Evolutionary conservation across 768 basidiomycete genomes (phyloP).

Genomic region (Pleurotus sapidus): DNA sequence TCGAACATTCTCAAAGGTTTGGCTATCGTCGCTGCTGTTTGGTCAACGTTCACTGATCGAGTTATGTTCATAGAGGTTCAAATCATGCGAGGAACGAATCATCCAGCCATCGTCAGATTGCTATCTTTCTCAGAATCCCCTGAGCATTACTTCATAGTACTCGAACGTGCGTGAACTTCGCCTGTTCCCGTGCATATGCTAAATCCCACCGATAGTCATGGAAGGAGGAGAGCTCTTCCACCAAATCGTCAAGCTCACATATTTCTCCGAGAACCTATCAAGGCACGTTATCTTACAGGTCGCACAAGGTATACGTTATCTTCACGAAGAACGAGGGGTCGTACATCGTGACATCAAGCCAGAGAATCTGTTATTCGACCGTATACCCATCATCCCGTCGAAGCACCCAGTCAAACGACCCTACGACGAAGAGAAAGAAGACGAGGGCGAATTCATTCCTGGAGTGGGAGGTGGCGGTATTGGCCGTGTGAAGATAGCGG

Average conservation of each 20-base stretch:
- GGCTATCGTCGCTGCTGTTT: slow-evolving; percentile 9
- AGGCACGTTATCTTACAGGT: slow-evolving; percentile 97
- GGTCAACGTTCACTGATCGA: slow-evolving; percentile 3
- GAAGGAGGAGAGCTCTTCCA: slow-evolving; percentile 98
- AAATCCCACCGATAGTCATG: slow-evolving; percentile 61
- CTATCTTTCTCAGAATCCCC: slow-evolving; percentile 87
- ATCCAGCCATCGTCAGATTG: slow-evolving; percentile 92
- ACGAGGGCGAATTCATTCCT: slow-evolving; percentile 93
- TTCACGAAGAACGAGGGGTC: slow-evolving; percentile 97
- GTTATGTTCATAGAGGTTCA: slow-evolving; percentile 74
- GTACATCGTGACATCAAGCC: slow-evolving; percentile 99
- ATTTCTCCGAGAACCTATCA: slow-evolving; percentile 96
- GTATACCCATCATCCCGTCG: slow-evolving; percentile 89
- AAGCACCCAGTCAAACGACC: slow-evolving; percentile 71
- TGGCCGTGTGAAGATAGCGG: slow-evolving; percentile 96
- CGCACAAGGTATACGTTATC: slow-evolving; percentile 87
- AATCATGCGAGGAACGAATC: slow-evolving; percentile 95
- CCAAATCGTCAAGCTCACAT: slow-evolving; percentile 98
- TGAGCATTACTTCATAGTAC: slow-evolving; percentile 91
- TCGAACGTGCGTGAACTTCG: slow-evolving; percentile 68
- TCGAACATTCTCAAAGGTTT: slow-evolving; percentile 94
- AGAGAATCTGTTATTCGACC: slow-evolving; percentile 92
- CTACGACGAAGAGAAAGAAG: slow-evolving; percentile 98
- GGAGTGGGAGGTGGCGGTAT: slow-evolving; percentile 97
- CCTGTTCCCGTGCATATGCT: slow-evolving; percentile 13